Evolutionary conservation across 441 rosid genomes (phyloP), one percentile per base, ranked within the genome.

Genomic region (Monsonia emarginata): DNA sequence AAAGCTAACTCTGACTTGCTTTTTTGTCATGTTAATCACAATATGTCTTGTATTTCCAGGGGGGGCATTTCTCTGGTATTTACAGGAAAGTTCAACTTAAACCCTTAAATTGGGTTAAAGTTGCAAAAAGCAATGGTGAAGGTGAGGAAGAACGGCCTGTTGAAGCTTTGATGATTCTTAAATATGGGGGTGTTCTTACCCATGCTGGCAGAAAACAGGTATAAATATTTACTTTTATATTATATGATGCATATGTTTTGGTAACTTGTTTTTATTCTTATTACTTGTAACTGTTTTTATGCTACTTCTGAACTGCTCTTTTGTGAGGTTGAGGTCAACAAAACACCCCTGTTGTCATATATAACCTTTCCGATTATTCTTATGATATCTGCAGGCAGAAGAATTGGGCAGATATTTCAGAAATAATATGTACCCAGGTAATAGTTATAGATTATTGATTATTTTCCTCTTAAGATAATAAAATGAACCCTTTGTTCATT

Each of bases 161-260:
- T 27, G 99, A 95, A 81, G 99, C 99, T 61, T 85, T 95, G 69
- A 92, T 95, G 99, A 85, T 95, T 80, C 96, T 95, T 72, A 95
- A 95, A 74, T 95, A 95, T 78, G 99, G 99, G 61, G 99, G 99
- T 68, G 99, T 95, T 77, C 91, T 92, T 61, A 95, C 99, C 32
- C 99, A 95, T 81, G 99, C 99, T 70, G 99, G 99, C 66, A 84
- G 99, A 79, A 95, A 92, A 82, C 99, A 95, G 99, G 99, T 95
- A 62, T 72, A 61, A 56, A 54, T 65, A 61, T 67, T 63, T 69
- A 50, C 18, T 54, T 25, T 18, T n/a, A 31, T 71, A 56, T 73
- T 59, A 59, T 26, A 9, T 63, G n/a, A n/a, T n/a, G n/a, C n/a
- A n/a, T n/a, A n/a, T n/a, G n/a, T n/a, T 31, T 46, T 22, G 11